Percentiles rank a stretch among this genome's conserved stretches.
Conservation (phyloP, 2,329 filamentous ascomycete genomes). For the Hypoxylon sp. region DNA sequence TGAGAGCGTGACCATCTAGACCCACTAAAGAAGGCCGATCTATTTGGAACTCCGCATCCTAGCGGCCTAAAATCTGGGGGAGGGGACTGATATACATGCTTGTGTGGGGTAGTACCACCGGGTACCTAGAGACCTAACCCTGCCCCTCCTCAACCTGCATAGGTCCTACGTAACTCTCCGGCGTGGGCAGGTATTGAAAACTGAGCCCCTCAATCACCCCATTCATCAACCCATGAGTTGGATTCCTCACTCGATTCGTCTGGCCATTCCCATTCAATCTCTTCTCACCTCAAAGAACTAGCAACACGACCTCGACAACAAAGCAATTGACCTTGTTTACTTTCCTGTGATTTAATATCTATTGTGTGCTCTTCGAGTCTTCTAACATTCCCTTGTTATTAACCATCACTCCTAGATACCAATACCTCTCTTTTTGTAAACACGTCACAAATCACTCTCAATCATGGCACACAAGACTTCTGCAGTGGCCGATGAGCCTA, state of each 20-base stretch:
- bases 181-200: slow-evolving; percentile 43
- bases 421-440: slow-evolving; percentile 27
- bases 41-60: slow-evolving; percentile 35
- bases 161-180: slow-evolving; percentile 39
- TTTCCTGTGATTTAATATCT: slow-evolving; percentile 30
- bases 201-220: slow-evolving; percentile 51
- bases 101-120: slow-evolving; percentile 39
- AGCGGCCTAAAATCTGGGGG: slow-evolving; percentile 51
- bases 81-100: slow-evolving; percentile 43
- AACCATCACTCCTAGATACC: slow-evolving; percentile 11
- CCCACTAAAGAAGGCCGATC: slow-evolving; percentile 48
- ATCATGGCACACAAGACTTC: slow-evolving; percentile 71
- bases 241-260: slow-evolving; percentile 45
- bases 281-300: slow-evolving; percentile 37
- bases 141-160: slow-evolving; percentile 34
- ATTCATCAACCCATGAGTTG: slow-evolving; percentile 47
- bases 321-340: slow-evolving; percentile 43
- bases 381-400: slow-evolving; percentile 17
- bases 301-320: slow-evolving; percentile 35
- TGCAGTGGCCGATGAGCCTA: slow-evolving; percentile 71
- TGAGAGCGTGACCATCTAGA: slow-evolving; percentile 41
- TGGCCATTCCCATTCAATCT: slow-evolving; percentile 42
- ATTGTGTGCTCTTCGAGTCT: slow-evolving; percentile 28
- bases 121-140: slow-evolving; percentile 34
- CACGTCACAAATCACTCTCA: slow-evolving; percentile 36